Conservation (phyloP, 1,139 yeast genomes). For the Candida glucosophila region DNA sequence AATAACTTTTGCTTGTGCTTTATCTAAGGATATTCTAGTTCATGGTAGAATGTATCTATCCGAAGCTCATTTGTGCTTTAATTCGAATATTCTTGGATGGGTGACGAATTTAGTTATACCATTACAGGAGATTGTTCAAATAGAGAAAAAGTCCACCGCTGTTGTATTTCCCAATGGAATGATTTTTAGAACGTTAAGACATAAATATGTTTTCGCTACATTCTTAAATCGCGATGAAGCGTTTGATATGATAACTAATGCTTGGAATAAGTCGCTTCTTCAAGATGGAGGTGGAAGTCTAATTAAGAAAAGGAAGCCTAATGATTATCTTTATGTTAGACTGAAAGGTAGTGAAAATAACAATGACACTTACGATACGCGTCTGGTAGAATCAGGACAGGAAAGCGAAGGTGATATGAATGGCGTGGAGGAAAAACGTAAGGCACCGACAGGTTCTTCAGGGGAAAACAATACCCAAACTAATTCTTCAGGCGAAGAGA, state of each 20-base stretch:
- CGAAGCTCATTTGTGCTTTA: constrained; percentile 54
- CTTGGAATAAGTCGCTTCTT: constrained; percentile 46
- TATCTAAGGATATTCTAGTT: constrained; percentile 58
- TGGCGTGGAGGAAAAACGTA: background rate
- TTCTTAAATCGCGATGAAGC: constrained; percentile 61
- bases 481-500: constrained; percentile 6
- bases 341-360: constrained; percentile 1
- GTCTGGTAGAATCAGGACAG: constrained; percentile 1
- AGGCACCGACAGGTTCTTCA: background rate
- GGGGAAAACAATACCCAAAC: constrained; percentile 2
- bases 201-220: constrained; percentile 65
- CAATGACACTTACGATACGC: constrained; percentile 6
- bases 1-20: constrained; percentile 65
- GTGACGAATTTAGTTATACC: constrained; percentile 59
- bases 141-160: constrained; percentile 67
- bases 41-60: constrained; percentile 69
- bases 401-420: constrained; percentile 1
- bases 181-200: constrained; percentile 61
- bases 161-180: constrained; percentile 71
- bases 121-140: constrained; percentile 58
- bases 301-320: too few relatives aligned
- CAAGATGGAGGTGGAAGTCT: too few relatives aligned
- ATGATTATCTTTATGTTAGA: constrained; percentile 3
- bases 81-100: constrained; percentile 69
- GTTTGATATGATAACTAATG: constrained; percentile 50